Percentiles rank a stretch among this genome's conserved stretches.
Conservation (phyloP, 192 early-diverging fungal species). For the Linnemannia zychae region DNA sequence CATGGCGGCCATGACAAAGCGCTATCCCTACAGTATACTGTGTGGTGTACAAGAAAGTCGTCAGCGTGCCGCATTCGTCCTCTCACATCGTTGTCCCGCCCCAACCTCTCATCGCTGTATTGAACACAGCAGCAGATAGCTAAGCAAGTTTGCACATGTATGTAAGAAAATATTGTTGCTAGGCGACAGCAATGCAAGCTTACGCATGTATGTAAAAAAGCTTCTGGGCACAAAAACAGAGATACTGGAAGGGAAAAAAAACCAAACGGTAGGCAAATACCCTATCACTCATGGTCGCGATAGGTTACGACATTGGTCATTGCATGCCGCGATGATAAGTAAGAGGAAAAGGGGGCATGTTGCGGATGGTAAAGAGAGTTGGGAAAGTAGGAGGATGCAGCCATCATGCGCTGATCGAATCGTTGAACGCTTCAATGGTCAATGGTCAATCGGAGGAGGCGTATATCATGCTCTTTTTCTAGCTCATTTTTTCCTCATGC, state of each 20-base stretch:
- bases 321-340: not conserved
- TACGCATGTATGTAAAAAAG: not conserved
- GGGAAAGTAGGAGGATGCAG: too few relatives aligned
- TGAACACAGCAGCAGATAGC: not conserved
- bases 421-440: too few relatives aligned
- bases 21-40: too few relatives aligned
- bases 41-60: not conserved
- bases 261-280: not conserved
- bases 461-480: not conserved
- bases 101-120: not conserved
- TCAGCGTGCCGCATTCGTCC: not conserved
- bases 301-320: conserved; percentile 1
- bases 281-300: not conserved
- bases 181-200: not conserved
- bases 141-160: too few relatives aligned
- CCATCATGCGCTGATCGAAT: too few relatives aligned
- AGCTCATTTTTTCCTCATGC: not conserved
- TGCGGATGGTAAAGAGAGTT: not conserved
- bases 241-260: too few relatives aligned
- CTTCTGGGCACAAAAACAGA: not conserved
- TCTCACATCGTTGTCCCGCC: not conserved
- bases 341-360: not conserved
- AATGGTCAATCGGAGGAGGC: too few relatives aligned
- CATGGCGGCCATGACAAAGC: not conserved
- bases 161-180: too few relatives aligned